Base-by-base conservation (phyloP, 1,284 basidiomycete genomes). In the Rhodotorula sp. region DNA sequence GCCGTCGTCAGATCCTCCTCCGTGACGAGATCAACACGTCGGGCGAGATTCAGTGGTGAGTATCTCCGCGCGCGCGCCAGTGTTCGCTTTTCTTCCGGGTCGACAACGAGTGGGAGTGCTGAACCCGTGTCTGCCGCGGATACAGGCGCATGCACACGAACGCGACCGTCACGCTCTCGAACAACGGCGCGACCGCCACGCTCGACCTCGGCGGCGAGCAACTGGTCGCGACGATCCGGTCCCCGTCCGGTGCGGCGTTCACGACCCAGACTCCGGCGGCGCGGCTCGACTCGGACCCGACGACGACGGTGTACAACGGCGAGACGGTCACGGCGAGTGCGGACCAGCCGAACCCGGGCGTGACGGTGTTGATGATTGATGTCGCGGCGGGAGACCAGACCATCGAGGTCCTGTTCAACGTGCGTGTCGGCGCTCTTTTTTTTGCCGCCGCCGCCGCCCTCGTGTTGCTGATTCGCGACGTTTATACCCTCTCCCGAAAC, bases 81-180 rank as follows among this genome's bases (percentile, higher is more conserved):
- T n/a, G 30, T 82, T 94, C 5, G 18, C 29, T n/a, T 7, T 18
- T 54, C 51, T n/a, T 12, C 33, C n/a, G 4, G n/a, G 81, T 84
- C 37, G 66, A 71, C 81, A 33, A 72, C 75, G 26, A 78, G 84
- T n/a, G n/a, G n/a, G n/a, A n/a, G n/a, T n/a, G n/a, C n/a, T n/a
- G n/a, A n/a, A n/a, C n/a, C n/a, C n/a, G n/a, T n/a, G n/a, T n/a
- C n/a, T n/a, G n/a, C 33, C 82, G 95, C 44, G n/a, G 20, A 67
- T 85, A 89, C 84, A 98, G 95, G 95, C 87, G 94, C 61, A 91
- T 94, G 84, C 95, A 99, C 82, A 98, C 96, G 71, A 99, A 95
- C 79, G 90, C 88, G 51, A 88, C 87, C 8, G 77, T 82, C 61
- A 62, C 77, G 1, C 74, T 80, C 49, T 71, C 71, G 56, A 69